These are phyloP conservation scores for Neurospora sp. DNA, from an alignment of 495 filamentous ascomycete species.

Conservation along the genomic window DNA sequence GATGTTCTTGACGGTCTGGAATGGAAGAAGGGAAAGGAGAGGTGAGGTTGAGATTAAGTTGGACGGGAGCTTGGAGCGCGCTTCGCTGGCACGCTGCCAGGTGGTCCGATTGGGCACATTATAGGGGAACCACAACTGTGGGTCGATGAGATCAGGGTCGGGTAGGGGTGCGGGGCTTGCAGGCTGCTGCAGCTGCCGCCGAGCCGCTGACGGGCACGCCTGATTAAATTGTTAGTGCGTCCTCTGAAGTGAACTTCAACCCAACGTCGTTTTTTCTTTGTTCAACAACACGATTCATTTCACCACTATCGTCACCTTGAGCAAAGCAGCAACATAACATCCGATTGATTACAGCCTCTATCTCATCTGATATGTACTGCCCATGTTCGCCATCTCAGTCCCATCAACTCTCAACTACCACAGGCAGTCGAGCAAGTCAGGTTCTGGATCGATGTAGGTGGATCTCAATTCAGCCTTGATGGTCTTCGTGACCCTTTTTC, in stretches of 20 bases:
- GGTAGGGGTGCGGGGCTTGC: neutral
- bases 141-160: neutral
- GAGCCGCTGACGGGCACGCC: neutral
- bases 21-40: neutral
- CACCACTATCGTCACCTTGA: neutral
- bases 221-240: neutral
- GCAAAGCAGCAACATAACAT: neutral
- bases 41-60: neutral
- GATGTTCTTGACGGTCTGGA: neutral
- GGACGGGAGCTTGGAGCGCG: neutral
- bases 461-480: neutral
- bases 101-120: neutral
- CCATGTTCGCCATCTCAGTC: neutral
- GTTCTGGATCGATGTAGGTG: neutral
- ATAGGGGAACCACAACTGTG: neutral
- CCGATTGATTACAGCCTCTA: neutral
- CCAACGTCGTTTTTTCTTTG: neutral
- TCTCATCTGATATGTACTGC: neutral
- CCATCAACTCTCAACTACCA: neutral
- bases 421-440: neutral
- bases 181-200: neutral
- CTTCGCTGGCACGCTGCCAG: neutral
- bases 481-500: neutral
- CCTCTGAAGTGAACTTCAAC: neutral
- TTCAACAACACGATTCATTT: neutral